phyloP scores from a whole-genome alignment of 495 filamentous ascomycete genomes.

The Oidiodendron maius region DNA sequence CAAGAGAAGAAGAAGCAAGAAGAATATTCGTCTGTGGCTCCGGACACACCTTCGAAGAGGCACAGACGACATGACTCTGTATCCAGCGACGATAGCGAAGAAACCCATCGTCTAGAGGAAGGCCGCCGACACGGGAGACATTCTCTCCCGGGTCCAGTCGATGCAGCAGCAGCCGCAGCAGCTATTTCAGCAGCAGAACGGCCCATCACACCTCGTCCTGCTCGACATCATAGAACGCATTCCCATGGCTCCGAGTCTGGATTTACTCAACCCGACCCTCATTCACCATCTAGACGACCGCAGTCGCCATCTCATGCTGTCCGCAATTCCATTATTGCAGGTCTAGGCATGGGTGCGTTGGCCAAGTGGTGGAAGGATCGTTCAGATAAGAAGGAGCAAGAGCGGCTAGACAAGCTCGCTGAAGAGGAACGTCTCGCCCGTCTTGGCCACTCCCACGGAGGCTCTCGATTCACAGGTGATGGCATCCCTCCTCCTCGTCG shows the following conservation, averaged over 20 bases:
- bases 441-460: conserved; percentile 24
- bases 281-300: conserved; percentile 32
- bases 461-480: conserved; percentile 43
- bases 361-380: conserved; percentile 58
- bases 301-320: conserved; percentile 38
- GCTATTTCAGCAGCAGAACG: conserved; percentile 35
- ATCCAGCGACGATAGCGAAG: conserved; percentile 39
- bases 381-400: conserved; percentile 56
- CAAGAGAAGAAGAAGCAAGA: conserved; percentile 51
- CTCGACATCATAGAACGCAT: conserved; percentile 23
- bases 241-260: conserved; percentile 33
- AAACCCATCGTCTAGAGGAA: conserved; percentile 31
- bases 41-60: conserved; percentile 42
- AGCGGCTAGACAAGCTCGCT: conserved; percentile 51
- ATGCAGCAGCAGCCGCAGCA: conserved; percentile 30
- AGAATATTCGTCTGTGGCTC: conserved; percentile 48
- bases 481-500: conserved; percentile 48
- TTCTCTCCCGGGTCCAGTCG: conserved; percentile 30
- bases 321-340: conserved; percentile 58
- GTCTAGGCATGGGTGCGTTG: conserved; percentile 60
- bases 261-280: conserved; percentile 45
- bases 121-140: conserved; percentile 20
- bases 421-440: conserved; percentile 34
- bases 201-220: conserved; percentile 36
- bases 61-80: conserved; percentile 17